A percentile compares a stretch with the other conserved stretches of the same genome.
These are phyloP conservation scores for Aureobasidium sp. DNA, from an alignment of 2,329 filamentous ascomycete genomes.

Conservation along the genomic window DNA sequence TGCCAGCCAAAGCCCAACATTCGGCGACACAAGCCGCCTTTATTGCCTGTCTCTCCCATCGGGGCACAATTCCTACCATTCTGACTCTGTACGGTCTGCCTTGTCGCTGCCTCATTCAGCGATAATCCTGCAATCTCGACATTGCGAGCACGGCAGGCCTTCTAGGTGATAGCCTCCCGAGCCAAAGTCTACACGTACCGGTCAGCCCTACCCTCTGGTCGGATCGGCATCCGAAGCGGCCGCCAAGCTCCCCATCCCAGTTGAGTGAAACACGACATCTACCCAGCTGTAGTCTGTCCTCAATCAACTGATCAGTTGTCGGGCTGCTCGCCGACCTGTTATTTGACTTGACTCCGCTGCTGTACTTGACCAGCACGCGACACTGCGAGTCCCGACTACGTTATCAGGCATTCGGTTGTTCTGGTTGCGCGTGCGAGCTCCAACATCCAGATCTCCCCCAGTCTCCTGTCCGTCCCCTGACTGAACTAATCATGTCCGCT, in stretches of 20 bases:
- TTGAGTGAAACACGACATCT: slow-evolving; percentile 15
- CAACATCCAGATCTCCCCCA: background rate
- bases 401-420: slow-evolving; percentile 20
- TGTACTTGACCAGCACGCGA: slow-evolving; percentile 4
- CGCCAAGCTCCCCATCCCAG: slow-evolving; percentile 12
- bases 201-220: background rate
- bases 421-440: slow-evolving; percentile 32
- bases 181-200: background rate
- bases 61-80: background rate
- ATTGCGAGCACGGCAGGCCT: background rate
- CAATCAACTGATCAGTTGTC: slow-evolving; percentile 10
- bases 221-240: slow-evolving; percentile 1
- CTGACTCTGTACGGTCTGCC: background rate
- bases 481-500: slow-evolving; percentile 23
- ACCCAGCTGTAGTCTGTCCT: slow-evolving; percentile 13
- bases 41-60: background rate
- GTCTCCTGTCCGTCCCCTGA: slow-evolving; percentile 10
- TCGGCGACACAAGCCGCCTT: slow-evolving; percentile 6
- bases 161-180: background rate
- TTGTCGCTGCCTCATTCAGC: background rate
- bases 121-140: background rate
- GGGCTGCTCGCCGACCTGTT: slow-evolving; percentile 9
- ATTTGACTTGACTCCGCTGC: slow-evolving; percentile 2
- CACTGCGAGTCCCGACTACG: background rate
- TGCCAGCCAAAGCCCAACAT: background rate